Evolutionary conservation across 495 filamentous ascomycete species (phyloP).

Genomic region (Aspergillus baeticus): DNA sequence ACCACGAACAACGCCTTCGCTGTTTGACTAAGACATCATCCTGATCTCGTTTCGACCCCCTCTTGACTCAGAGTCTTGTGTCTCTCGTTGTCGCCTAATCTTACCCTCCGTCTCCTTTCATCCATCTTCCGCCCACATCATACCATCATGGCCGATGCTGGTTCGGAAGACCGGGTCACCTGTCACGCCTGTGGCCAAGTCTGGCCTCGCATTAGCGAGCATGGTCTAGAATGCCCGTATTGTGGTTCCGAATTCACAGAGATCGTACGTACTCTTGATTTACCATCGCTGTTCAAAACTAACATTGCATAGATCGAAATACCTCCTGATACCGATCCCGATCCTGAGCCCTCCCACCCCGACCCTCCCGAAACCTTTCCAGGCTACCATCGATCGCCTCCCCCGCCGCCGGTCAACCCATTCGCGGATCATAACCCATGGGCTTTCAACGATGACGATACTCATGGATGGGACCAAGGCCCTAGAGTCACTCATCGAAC

Average conservation of each 20-base stretch:
- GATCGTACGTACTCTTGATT: constrained; percentile 51
- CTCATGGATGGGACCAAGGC: constrained; percentile 14
- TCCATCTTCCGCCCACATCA: neutral
- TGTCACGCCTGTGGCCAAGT: constrained; percentile 80
- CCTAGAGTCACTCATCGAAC: constrained; percentile 36
- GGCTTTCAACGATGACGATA: constrained; percentile 31
- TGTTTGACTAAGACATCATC: constrained; percentile 5
- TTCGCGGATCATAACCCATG: constrained; percentile 40
- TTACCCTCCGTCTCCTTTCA: neutral
- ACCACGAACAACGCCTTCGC: constrained; percentile 7
- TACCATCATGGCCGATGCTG: constrained; percentile 30
- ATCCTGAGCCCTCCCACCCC: constrained; percentile 13
- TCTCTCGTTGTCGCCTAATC: neutral
- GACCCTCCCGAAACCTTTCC: constrained; percentile 19
- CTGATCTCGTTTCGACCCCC: neutral
- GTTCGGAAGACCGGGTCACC: constrained; percentile 63
- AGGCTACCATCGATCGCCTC: constrained; percentile 17
- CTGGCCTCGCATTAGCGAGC: constrained; percentile 71
- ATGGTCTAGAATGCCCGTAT: constrained; percentile 67
- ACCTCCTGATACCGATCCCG: constrained; percentile 28
- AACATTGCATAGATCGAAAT: constrained; percentile 40
- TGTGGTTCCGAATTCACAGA: constrained; percentile 80
- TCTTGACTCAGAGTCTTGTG: neutral
- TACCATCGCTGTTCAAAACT: constrained; percentile 30
- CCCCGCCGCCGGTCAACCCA: constrained; percentile 18